Conservation (phyloP, 768 basidiomycete species). For the Lactifluus echinatus region DNA sequence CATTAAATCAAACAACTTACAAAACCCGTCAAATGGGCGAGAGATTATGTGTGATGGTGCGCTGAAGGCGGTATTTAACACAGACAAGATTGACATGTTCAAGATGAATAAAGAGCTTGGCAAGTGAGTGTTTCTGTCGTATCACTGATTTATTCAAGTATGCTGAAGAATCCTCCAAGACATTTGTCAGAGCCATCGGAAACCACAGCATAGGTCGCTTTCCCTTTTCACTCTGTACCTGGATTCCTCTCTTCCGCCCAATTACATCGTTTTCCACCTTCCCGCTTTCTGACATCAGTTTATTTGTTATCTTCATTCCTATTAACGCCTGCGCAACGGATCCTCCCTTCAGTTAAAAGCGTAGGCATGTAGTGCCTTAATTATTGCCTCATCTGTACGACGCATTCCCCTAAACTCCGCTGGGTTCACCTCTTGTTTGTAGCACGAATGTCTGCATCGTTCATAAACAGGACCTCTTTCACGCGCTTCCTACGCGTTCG, state of each 20-base stretch:
- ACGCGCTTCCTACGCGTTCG: conserved; percentile 1
- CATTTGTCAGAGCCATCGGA: conserved; percentile 18
- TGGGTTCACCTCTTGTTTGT: conserved; percentile 9
- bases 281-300: not conserved
- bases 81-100: conserved; percentile 87
- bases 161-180: conserved; percentile 4
- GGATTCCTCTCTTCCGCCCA: not conserved
- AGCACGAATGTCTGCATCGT: conserved; percentile 10
- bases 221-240: not conserved
- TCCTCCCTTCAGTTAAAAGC: conserved; percentile 1
- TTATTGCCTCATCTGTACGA: conserved; percentile 16
- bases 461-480: not conserved
- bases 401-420: conserved; percentile 3
- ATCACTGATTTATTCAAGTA: not conserved
- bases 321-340: conserved; percentile 3
- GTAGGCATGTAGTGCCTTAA: conserved; percentile 14
- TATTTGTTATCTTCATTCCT: conserved; percentile 16
- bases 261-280: not conserved
- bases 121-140: conserved; percentile 38
- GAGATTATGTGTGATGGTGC: conserved; percentile 79
- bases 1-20: conserved; percentile 71
- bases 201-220: conserved; percentile 12
- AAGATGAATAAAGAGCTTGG: conserved; percentile 89
- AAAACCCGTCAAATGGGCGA: conserved; percentile 76
- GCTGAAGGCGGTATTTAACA: conserved; percentile 66